phyloP scores from a whole-genome alignment of 2,329 filamentous ascomycete species.

The Botryotinia convoluta region DNA sequence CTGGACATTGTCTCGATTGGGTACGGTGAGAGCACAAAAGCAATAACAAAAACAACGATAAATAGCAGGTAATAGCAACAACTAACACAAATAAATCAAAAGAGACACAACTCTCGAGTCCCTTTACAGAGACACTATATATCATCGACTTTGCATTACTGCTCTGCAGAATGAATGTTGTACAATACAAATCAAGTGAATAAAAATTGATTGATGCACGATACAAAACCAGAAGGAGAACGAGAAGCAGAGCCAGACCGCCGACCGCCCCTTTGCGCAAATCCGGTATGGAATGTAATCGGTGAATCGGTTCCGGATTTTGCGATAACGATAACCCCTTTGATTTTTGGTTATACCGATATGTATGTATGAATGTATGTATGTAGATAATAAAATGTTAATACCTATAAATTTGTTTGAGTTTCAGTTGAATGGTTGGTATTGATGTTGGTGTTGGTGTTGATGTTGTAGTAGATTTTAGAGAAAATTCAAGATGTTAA shows the following conservation, averaged over 20 bases:
- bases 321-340: constrained; percentile 18
- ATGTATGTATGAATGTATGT: not conserved
- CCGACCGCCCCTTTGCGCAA: constrained; percentile 14
- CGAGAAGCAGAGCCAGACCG: constrained; percentile 3
- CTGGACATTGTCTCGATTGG: constrained; percentile 30
- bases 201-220: constrained; percentile 13
- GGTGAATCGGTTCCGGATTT: not conserved
- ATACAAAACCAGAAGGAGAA: constrained; percentile 5
- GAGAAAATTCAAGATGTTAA: not conserved
- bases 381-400: not conserved
- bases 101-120: constrained; percentile 7
- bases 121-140: constrained; percentile 16
- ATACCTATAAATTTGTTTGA: not conserved
- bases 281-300: constrained; percentile 10
- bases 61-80: constrained; percentile 2
- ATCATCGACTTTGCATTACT: constrained; percentile 25
- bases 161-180: constrained; percentile 20
- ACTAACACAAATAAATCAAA: constrained; percentile 11
- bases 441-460: not conserved
- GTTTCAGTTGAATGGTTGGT: not conserved
- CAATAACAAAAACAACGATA: not conserved
- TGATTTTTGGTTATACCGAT: not conserved
- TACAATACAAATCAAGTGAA: constrained; percentile 16
- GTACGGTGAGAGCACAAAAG: constrained; percentile 14
- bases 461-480: not conserved